Evolutionary conservation across 208 protist genomes (phyloP).

Genomic region (Acanthamoeba sp.): DNA sequence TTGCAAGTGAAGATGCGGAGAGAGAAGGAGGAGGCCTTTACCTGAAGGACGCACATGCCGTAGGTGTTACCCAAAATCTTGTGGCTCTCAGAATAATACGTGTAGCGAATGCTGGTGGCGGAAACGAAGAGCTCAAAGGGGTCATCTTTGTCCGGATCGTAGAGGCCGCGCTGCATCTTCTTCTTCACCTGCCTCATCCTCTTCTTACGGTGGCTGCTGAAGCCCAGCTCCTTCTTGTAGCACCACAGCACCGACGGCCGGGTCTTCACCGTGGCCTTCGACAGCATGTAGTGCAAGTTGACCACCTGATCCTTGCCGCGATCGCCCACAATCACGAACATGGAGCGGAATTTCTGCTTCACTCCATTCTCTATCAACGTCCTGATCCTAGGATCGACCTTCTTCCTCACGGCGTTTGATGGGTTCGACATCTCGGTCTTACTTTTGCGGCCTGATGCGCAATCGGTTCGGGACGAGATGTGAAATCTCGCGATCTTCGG

Average conservation of each 20-base stretch:
- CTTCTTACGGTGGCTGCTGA: conserved; percentile 95
- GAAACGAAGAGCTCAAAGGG: conserved; percentile 98
- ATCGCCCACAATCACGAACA: conserved; percentile 99
- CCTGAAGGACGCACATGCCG: conserved; percentile 97
- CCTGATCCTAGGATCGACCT: conserved; percentile 96
- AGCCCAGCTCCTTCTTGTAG: conserved; percentile 99
- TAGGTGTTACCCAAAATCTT: conserved; percentile 99
- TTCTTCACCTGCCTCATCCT: conserved; percentile 96
- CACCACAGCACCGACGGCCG: conserved; percentile 99
- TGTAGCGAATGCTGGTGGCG: conserved; percentile 98
- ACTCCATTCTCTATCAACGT: conserved; percentile 98
- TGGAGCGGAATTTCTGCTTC: conserved; percentile 94
- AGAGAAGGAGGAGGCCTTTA: neutral
- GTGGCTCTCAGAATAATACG: conserved; percentile 99
- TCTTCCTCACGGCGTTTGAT: conserved; percentile 84
- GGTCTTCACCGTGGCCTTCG: conserved; percentile 96
- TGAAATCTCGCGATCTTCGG: neutral
- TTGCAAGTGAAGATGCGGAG: neutral
- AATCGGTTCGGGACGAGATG: neutral
- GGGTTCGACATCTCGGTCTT: conserved; percentile 6
- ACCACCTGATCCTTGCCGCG: conserved; percentile 97
- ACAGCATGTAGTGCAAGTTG: conserved; percentile 99
- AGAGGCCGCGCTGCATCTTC: conserved; percentile 95
- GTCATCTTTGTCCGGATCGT: conserved; percentile 96
- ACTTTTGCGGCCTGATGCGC: neutral